Conservation (phyloP, 306 rosid genomes). For the Casuarina equisetifolia region DNA sequence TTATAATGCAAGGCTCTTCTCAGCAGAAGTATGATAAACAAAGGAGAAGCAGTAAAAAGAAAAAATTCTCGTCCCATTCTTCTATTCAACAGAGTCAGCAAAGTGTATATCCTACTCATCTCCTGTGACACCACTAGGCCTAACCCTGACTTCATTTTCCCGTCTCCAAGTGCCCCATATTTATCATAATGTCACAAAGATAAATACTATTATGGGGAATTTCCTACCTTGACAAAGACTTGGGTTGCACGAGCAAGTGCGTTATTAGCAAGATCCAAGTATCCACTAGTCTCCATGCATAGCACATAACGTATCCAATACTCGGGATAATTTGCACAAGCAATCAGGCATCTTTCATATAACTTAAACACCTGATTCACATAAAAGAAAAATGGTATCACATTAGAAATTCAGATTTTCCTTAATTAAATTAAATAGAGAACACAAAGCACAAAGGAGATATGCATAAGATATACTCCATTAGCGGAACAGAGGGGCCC, state of each 20-base stretch:
- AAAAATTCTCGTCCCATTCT: not conserved
- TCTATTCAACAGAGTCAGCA: not conserved
- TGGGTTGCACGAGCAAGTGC: slow-evolving; percentile 96
- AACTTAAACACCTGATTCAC: slow-evolving; percentile 82
- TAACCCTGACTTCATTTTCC: not conserved
- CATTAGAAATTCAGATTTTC: slow-evolving; percentile 4
- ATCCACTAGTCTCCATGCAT: slow-evolving; percentile 72
- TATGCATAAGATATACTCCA: slow-evolving; percentile 92
- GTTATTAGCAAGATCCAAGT: slow-evolving; percentile 87
- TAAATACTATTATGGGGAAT: not conserved
- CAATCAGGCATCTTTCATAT: slow-evolving; percentile 93
- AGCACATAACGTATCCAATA: slow-evolving; percentile 88
- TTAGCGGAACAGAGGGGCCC: slow-evolving; percentile 97
- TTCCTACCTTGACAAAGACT: slow-evolving; percentile 91
- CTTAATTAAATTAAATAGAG: slow-evolving; percentile 37
- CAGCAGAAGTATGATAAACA: not conserved
- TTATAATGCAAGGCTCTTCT: not conserved
- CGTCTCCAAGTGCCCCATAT: not conserved
- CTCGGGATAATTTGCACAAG: slow-evolving; percentile 98
- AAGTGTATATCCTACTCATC: not conserved
- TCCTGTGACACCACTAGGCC: no score
- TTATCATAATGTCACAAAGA: not conserved
- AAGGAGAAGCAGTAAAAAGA: not conserved
- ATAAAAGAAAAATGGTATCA: slow-evolving; percentile 10
- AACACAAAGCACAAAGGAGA: slow-evolving; percentile 53